Base-by-base conservation (phyloP, 495 filamentous ascomycete genomes). In the Annulohypoxylon stygium region DNA sequence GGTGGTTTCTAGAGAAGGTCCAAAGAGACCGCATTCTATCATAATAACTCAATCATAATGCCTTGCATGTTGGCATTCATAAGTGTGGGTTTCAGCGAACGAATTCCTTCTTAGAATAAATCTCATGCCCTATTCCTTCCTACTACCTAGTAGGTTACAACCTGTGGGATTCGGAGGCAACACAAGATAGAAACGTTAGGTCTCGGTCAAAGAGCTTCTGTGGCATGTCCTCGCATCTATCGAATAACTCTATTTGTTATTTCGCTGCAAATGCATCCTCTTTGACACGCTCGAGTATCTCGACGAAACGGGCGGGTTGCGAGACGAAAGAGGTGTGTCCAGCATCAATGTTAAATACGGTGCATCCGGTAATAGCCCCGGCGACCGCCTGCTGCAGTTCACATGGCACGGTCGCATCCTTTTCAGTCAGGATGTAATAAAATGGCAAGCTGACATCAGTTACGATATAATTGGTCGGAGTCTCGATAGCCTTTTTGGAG, bases 401-500 rank as follows among this genome's bases (percentile, higher is more conserved):
- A 6, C 4, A 14, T 7, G 53, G 30, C 9, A 57, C 53, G 16
- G 53, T 20, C 7, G 4, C n/a, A 33, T 57, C 53, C 16, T 37
- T n/a, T n/a, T 57, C 53, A 14, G 5, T 37, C 4, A 57, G 5
- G n/a, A 57, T 57, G 16, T 57, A 57, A 23, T 36, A 57, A 20
- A 18, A 57, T 3, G 53, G 53, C 7, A 57, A 2, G n/a, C 36
- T 23, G 30, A 20, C 30, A 37, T 57, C 53, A 16, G 53, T 57
- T 20, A 57, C 53, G 14, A 37, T 4, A 57, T 57, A 37, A 33
- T 57, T 37, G 30, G 61, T 61, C 2, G 69, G 65, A 0, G 61
- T 39, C 36, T 68, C 55, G 18, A 65, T 43, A 1, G 73, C 59
- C 4, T 69, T 65, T 48, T 73, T 65, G 0, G 73, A 75, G 25